Percentiles rank a stretch among this genome's conserved stretches.
Conservation (phyloP, 106 monocot species). For the Acanthochlamys bracteata region DNA sequence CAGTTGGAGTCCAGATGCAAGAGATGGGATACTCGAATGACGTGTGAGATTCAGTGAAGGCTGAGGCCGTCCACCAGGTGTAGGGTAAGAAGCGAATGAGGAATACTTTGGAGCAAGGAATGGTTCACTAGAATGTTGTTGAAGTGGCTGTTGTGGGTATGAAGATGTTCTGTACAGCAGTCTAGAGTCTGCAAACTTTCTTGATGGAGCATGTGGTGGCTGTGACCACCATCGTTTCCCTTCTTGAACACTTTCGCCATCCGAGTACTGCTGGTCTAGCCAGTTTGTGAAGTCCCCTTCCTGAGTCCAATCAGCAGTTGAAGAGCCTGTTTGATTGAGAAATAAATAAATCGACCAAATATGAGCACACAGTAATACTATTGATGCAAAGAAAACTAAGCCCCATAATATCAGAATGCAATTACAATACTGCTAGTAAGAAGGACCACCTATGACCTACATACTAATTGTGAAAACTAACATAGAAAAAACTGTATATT, state of each 20-base stretch:
- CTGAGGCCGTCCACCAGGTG: conserved; percentile 34
- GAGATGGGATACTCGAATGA: conserved; percentile 42
- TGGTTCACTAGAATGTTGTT: conserved; percentile 16
- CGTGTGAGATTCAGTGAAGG: conserved; percentile 23
- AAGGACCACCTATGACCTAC: too few relatives aligned
- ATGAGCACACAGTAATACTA: neutral
- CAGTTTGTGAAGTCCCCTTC: conserved; percentile 24
- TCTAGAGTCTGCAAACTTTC: conserved; percentile 17
- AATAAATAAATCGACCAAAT: neutral
- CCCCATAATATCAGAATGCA: neutral
- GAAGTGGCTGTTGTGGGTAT: conserved; percentile 28
- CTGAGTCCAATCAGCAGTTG: conserved; percentile 35
- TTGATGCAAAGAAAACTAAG: neutral
- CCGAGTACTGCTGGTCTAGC: conserved; percentile 23
- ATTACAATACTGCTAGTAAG: too few relatives aligned
- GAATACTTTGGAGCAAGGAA: conserved; percentile 30
- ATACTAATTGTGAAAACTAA: too few relatives aligned
- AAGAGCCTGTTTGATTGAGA: conserved; percentile 24
- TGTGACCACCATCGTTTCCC: conserved; percentile 33
- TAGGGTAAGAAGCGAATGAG: conserved; percentile 46
- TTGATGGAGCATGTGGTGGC: conserved; percentile 18
- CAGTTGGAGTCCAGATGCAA: conserved; percentile 16
- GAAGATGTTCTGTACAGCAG: conserved; percentile 28
- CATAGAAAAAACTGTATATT: too few relatives aligned
- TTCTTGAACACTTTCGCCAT: conserved; percentile 33